Percentiles rank a stretch among this genome's conserved stretches.
These are phyloP conservation scores for Tuber microsphaerosporum DNA, from an alignment of 495 filamentous ascomycete species.

Conservation along the genomic window DNA sequence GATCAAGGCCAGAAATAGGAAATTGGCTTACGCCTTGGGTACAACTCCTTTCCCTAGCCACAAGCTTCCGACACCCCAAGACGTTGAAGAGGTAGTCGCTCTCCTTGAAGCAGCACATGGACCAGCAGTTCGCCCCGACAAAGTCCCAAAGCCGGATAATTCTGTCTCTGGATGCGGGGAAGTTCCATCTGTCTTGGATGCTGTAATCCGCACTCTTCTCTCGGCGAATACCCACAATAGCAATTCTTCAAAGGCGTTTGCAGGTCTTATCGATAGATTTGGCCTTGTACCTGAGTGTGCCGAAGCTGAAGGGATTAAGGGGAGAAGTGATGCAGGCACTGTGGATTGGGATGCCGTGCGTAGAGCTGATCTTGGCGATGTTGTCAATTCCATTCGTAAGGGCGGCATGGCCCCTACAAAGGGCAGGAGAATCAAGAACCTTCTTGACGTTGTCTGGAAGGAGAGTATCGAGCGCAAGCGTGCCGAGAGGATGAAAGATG, in stretches of 20 bases:
- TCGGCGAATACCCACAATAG: conserved; percentile 35
- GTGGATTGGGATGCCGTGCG: conserved; percentile 84
- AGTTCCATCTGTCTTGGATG: conserved; percentile 85
- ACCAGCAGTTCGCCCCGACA: conserved; percentile 56
- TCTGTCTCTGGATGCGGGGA: conserved; percentile 85
- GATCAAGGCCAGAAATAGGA: neutral
- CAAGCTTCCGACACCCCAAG: conserved; percentile 58
- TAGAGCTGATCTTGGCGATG: conserved; percentile 52
- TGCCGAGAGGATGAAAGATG: conserved; percentile 29
- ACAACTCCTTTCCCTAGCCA: conserved; percentile 62
- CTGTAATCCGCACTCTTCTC: conserved; percentile 55
- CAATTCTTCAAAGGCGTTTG: conserved; percentile 51
- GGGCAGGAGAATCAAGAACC: conserved; percentile 68
- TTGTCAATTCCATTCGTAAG: conserved; percentile 64
- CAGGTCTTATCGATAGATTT: conserved; percentile 62
- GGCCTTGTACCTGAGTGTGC: conserved; percentile 54
- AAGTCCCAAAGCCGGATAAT: conserved; percentile 67
- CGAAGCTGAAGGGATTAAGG: conserved; percentile 28
- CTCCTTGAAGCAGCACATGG: conserved; percentile 64
- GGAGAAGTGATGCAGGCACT: conserved; percentile 54
- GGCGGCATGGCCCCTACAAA: conserved; percentile 68
- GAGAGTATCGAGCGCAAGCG: conserved; percentile 53
- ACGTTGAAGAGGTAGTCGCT: conserved; percentile 66
- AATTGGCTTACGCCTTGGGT: conserved; percentile 25
- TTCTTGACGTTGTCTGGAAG: conserved; percentile 70